These are phyloP conservation scores for Neonectria punicea DNA, from an alignment of 2,329 filamentous ascomycete genomes.

Conservation along the genomic window DNA sequence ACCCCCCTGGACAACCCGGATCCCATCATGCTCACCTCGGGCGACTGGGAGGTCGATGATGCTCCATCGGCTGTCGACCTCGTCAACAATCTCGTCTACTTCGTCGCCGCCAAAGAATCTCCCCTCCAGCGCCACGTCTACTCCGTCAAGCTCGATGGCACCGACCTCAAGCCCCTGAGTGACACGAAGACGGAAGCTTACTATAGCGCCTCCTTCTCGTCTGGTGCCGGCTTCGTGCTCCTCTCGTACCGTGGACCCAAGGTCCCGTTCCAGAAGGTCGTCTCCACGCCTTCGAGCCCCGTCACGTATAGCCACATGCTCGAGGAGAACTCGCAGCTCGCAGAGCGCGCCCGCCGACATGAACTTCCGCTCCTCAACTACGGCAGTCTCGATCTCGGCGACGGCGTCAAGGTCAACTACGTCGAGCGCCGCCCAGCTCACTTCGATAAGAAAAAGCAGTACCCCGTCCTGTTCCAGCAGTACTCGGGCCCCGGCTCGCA, in stretches of 20 bases:
- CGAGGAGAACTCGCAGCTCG: slow-evolving; percentile 80
- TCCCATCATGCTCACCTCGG: slow-evolving; percentile 88
- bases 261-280: slow-evolving; percentile 90
- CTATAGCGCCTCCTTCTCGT: slow-evolving; percentile 86
- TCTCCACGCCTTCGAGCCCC: slow-evolving; percentile 79
- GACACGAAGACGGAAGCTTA: slow-evolving; percentile 79
- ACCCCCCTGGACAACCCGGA: slow-evolving; percentile 83
- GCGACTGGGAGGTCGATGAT: slow-evolving; percentile 90
- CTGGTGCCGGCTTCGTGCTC: slow-evolving; percentile 83
- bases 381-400: slow-evolving; percentile 81
- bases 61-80: slow-evolving; percentile 88
- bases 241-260: slow-evolving; percentile 85
- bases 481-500: slow-evolving; percentile 97
- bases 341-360: slow-evolving; percentile 75
- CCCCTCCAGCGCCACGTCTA: slow-evolving; percentile 93
- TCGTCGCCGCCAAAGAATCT: slow-evolving; percentile 85
- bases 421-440: slow-evolving; percentile 90
- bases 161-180: slow-evolving; percentile 77
- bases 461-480: slow-evolving; percentile 93
- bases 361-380: slow-evolving; percentile 87
- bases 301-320: slow-evolving; percentile 74
- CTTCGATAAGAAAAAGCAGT: slow-evolving; percentile 84
- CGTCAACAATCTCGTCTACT: slow-evolving; percentile 89
- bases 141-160: slow-evolving; percentile 85
- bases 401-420: slow-evolving; percentile 76